Conservation (phyloP, 2,329 filamentous ascomycete genomes). For the Neurospora crassa region DNA sequence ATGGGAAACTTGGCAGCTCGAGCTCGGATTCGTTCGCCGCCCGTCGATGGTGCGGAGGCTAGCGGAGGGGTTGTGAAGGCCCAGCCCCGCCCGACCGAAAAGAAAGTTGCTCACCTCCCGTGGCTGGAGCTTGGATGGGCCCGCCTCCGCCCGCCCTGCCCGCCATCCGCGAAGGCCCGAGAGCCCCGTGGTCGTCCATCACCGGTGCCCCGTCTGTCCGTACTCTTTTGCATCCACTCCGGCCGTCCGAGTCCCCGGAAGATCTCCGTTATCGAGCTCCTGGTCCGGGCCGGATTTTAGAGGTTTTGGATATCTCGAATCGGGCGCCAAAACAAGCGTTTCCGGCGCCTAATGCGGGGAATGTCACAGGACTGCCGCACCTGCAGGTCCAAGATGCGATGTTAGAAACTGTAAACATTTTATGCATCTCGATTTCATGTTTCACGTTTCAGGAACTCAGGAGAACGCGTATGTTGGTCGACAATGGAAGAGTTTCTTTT, state of each 20-base stretch:
- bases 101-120: background rate
- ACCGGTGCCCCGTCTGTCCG: background rate
- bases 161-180: background rate
- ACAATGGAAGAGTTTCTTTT: conserved; percentile 5
- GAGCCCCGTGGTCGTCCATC: background rate
- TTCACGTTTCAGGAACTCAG: background rate
- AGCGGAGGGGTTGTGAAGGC: background rate
- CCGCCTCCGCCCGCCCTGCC: background rate
- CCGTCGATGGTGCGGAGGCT: background rate
- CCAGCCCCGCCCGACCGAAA: background rate
- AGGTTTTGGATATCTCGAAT: background rate
- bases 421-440: background rate
- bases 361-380: background rate
- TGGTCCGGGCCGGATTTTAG: background rate
- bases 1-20: background rate
- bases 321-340: background rate
- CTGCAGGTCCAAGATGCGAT: background rate
- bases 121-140: background rate
- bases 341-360: background rate
- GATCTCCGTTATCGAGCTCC: background rate
- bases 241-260: background rate
- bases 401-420: background rate
- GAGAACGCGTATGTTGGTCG: background rate
- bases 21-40: background rate
- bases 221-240: background rate